Evolutionary conservation across 1,139 yeast species (phyloP).

Genomic region (Pichia sp.): DNA sequence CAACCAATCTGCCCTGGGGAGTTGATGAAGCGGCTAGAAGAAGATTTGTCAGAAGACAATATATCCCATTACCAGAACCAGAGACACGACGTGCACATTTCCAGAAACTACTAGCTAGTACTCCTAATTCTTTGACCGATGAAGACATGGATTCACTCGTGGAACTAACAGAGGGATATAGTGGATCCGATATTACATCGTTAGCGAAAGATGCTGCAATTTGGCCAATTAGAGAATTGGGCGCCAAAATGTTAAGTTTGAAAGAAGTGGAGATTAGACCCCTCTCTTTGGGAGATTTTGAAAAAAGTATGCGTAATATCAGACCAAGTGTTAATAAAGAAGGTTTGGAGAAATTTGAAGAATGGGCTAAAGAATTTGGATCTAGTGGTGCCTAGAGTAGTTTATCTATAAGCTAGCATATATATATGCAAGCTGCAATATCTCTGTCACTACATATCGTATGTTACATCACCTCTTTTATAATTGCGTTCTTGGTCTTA

Average conservation of each 20-base stretch:
- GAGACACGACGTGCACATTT: conserved; percentile 77
- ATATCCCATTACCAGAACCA: conserved; percentile 88
- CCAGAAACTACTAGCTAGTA: conserved; percentile 60
- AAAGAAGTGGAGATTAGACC: conserved; percentile 85
- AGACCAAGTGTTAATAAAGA: conserved; percentile 89
- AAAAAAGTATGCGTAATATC: conserved; percentile 69
- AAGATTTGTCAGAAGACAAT: conserved; percentile 87
- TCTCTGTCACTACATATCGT: no score
- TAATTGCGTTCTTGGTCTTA: no score
- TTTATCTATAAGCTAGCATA: no score
- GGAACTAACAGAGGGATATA: conserved; percentile 44
- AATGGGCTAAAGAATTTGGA: conserved; percentile 88
- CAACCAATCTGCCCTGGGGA: conserved; percentile 96
- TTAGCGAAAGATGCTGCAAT: conserved; percentile 96
- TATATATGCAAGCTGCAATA: no score
- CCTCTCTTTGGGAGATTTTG: conserved; percentile 68
- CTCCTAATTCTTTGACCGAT: conserved; percentile 63
- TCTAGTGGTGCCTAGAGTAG: conserved; percentile 81
- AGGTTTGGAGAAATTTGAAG: conserved; percentile 71
- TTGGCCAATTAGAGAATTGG: conserved; percentile 92
- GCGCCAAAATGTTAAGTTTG: conserved; percentile 78
- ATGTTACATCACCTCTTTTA: no score
- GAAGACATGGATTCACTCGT: conserved; percentile 57
- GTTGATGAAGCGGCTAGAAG: conserved; percentile 98
- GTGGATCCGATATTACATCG: conserved; percentile 94